These are phyloP conservation scores for Rhytidhysteron rufulum DNA, from an alignment of 2,329 filamentous ascomycete species.

Conservation along the genomic window DNA sequence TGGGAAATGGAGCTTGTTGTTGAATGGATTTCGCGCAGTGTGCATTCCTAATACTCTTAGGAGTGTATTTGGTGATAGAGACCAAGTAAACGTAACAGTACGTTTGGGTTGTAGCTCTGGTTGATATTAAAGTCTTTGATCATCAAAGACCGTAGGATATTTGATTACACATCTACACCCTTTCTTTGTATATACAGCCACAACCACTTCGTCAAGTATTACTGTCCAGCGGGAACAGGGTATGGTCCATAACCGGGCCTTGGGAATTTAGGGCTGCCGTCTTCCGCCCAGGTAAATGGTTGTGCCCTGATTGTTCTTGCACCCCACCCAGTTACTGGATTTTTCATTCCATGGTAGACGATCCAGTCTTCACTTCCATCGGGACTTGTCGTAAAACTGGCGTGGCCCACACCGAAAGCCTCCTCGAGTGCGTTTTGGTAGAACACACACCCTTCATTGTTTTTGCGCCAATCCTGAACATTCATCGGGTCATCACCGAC, in stretches of 20 bases:
- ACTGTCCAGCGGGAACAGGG: conserved; percentile 33
- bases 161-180: neutral
- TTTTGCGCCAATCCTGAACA: conserved; percentile 46
- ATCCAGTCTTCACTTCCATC: conserved; percentile 49
- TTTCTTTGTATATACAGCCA: neutral
- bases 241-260: conserved; percentile 49
- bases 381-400: conserved; percentile 47
- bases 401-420: conserved; percentile 50
- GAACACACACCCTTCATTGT: conserved; percentile 46
- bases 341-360: conserved; percentile 51
- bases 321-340: conserved; percentile 46
- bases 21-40: too few species aligned
- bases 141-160: neutral
- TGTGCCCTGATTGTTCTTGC: conserved; percentile 48
- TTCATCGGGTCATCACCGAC: conserved; percentile 49
- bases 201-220: neutral
- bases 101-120: too few species aligned
- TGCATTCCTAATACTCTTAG: too few species aligned
- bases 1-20: too few species aligned
- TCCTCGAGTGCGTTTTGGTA: conserved; percentile 45
- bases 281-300: conserved; percentile 46
- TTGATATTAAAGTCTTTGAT: neutral
- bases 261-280: conserved; percentile 47
- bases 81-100: too few species aligned
- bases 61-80: too few species aligned